A percentile compares a stretch with the other conserved stretches of the same genome.
Conservation (phyloP, 805 yeast species). For the Cyberlindnera meyerae region DNA sequence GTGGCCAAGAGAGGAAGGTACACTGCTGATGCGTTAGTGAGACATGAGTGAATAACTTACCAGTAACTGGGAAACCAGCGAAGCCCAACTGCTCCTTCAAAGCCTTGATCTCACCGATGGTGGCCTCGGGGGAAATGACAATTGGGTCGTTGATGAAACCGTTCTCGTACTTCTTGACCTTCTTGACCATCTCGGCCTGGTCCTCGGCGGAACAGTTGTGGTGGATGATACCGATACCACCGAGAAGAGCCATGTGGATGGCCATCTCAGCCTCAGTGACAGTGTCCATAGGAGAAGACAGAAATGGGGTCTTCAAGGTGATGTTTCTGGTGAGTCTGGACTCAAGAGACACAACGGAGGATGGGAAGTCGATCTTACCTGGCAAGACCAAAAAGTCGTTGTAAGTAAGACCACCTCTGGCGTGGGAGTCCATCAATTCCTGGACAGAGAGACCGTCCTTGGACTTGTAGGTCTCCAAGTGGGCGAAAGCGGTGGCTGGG, state of each 20-base stretch:
- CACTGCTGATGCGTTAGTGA: slow-evolving; percentile 5
- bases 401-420: slow-evolving; percentile 95
- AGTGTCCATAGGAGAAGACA: slow-evolving; percentile 99
- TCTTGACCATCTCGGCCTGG: slow-evolving; percentile 97
- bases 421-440: slow-evolving; percentile 81
- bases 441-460: slow-evolving; percentile 84
- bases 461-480: slow-evolving; percentile 56
- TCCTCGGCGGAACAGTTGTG: slow-evolving; percentile 96
- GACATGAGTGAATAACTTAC: slow-evolving; percentile 54
- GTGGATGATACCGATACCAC: slow-evolving; percentile 98
- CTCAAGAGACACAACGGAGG: slow-evolving; percentile 72
- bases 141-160: slow-evolving; percentile 96
- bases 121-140: slow-evolving; percentile 67
- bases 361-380: slow-evolving; percentile 87
- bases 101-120: slow-evolving; percentile 75
- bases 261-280: slow-evolving; percentile 98
- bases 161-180: slow-evolving; percentile 95
- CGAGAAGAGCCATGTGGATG: slow-evolving; percentile 94
- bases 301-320: slow-evolving; percentile 87
- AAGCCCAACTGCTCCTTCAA: slow-evolving; percentile 77
- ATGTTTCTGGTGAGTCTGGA: slow-evolving; percentile 88
- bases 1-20: too few species aligned
- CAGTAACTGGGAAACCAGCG: slow-evolving; percentile 98
- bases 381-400: slow-evolving; percentile 95
- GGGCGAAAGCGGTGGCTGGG: slow-evolving; percentile 58